Base-by-base conservation (phyloP, 306 rosid species). In the Albizia julibrissin region DNA sequence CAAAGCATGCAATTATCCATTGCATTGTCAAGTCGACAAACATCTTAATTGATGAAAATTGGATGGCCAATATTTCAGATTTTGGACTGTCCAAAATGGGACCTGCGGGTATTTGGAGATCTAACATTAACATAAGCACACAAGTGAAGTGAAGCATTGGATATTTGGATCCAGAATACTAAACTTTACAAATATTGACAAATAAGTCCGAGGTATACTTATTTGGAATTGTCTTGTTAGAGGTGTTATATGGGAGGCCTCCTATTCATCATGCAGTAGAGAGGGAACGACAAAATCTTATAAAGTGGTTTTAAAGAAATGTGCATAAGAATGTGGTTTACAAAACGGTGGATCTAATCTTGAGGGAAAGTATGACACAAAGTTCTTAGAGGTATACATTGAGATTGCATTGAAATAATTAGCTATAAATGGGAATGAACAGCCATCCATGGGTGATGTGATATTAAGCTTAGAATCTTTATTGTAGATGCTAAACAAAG, bases 381-480 rank as follows among this genome's bases (percentile, higher is more conserved):
- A 78, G 1, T 87, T 88, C 64, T 61, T 89, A 2, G 40, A 74
- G 10, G 69, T 58, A 10, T 89, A 27, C 12, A 37, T 44, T 2
- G 83, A 74, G 31, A 73, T 80, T 21, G 85, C 82, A 0, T 54
- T 86, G 19, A 86, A 72, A 37, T 87, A 91, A 69, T 40, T 87
- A 14, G 31, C 50, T 12, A 82, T 84, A 3, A 64, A 86, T 1
- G 90, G 90, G 1, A 34, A 42, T 8, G 67, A 87, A n/a, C 65
- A 91, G 71, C 90, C 87, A 0, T 79, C 88, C 1, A 89, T 89
- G 91, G 83, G 69, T 2, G 87, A 89, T 10, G 89, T 91, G 40
- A 75, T 84, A 52, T 34, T 50, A 75, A 79, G 47, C 0, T 61
- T 87, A 0, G 81, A 80, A 65, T 79, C 72, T 64, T 84, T 50